Conservation (phyloP, 495 filamentous ascomycete genomes). For the Xylaria longipes region DNA sequence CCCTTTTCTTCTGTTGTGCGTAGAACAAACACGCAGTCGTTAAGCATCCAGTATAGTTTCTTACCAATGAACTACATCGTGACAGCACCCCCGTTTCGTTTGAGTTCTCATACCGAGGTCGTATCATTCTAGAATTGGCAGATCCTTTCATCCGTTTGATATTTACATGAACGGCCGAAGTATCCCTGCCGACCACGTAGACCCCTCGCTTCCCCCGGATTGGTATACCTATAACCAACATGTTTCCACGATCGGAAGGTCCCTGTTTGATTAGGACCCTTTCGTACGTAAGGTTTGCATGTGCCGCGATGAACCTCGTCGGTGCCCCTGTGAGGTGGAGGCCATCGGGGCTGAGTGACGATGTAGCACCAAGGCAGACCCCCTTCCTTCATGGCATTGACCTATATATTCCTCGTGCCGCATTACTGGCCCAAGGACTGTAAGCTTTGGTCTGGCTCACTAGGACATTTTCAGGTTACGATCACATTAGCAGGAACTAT, state of each 20-base stretch:
- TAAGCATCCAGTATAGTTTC: neutral
- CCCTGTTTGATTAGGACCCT: neutral
- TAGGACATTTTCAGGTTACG: neutral
- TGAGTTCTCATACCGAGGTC: neutral
- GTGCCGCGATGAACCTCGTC: neutral
- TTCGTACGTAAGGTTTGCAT: neutral
- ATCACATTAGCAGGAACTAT: neutral
- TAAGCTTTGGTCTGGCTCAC: neutral
- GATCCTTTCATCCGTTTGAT: constrained; percentile 16
- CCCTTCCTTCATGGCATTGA: neutral
- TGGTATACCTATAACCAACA: constrained; percentile 7
- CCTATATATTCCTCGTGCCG: neutral
- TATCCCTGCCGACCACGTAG: neutral
- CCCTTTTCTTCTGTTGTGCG: too few relatives aligned
- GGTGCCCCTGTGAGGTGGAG: constrained; percentile 1
- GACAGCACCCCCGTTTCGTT: neutral
- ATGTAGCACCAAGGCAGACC: neutral
- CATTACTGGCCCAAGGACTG: neutral
- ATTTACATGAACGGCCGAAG: neutral
- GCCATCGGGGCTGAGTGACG: constrained; percentile 11
- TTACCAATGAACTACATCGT: neutral
- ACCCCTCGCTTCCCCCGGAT: constrained; percentile 20
- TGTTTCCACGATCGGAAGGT: constrained; percentile 4
- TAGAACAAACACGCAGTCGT: neutral
- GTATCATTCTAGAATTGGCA: constrained; percentile 14